Percentiles rank a stretch among this genome's conserved stretches.
Conservation (phyloP, 768 basidiomycete genomes). For the Lactarius quietus region DNA sequence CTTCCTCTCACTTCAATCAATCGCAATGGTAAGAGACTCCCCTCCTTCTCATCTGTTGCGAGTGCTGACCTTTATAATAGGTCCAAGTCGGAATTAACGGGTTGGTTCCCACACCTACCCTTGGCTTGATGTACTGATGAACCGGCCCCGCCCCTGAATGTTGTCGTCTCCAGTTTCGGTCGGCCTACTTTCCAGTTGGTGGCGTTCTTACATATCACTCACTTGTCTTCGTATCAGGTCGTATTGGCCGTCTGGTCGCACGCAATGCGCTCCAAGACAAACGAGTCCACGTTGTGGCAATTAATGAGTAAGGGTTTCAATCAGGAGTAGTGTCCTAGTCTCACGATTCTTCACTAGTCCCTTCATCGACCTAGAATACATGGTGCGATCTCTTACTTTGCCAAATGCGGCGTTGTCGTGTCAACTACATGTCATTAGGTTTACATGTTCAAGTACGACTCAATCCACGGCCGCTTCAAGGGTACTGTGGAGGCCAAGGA, state of each 20-base stretch:
- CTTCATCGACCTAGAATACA: conserved; percentile 96
- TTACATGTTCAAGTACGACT: conserved; percentile 99
- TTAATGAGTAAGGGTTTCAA: conserved; percentile 76
- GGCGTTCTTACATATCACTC: not conserved
- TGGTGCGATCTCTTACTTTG: conserved; percentile 53
- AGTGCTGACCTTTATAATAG: conserved; percentile 23
- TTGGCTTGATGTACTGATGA: conserved; percentile 12
- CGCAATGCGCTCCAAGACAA: conserved; percentile 82
- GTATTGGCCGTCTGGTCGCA: conserved; percentile 98
- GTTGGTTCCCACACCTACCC: conserved; percentile 44
- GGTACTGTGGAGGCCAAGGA: conserved; percentile 78
- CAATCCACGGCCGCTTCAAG: conserved; percentile 90
- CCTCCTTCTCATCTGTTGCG: not conserved
- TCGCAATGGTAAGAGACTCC: conserved; percentile 1
- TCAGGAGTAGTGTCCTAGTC: not conserved
- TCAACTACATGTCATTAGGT: conserved; percentile 45
- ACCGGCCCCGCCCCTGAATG: conserved; percentile 17
- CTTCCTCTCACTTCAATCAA: not conserved
- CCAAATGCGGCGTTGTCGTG: not conserved
- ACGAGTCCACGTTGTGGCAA: conserved; percentile 81
- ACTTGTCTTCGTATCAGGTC: conserved; percentile 53
- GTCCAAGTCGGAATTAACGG: conserved; percentile 98
- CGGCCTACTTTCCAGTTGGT: conserved; percentile 11
- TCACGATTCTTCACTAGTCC: conserved; percentile 50
- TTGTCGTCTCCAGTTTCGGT: conserved; percentile 64